Evolutionary conservation across 306 rosid genomes (phyloP), one percentile per base, ranked within the genome.

Genomic region (Rosa persica): DNA sequence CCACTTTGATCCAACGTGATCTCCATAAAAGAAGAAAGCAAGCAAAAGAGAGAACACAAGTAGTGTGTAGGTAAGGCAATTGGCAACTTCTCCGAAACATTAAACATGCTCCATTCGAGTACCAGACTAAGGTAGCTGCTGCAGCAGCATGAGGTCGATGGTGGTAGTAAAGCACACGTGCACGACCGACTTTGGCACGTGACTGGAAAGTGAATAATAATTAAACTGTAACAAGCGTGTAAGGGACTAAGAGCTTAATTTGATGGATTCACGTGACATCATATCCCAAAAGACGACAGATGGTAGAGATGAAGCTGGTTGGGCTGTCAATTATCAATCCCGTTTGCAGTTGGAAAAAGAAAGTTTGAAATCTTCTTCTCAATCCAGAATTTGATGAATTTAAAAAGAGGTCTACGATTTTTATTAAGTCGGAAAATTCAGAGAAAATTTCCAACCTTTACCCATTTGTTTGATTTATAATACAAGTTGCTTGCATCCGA

Each of bases 261-360:
- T 15, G 83, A 82, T 85, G 89, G 92, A 81, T 84, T 93, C 98
- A 93, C 86, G 93, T 93, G 98, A 91, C 79, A 72, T 75, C 74
- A 12, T 72, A 72, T 64, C 74, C 76, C 81, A 80, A 85, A 83
- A 52, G 80, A 80, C 72, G 68, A 82, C 83, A 82, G 84, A 78
- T 80, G 80, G 79, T 8, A 46, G 69, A 74, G 77, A 70, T 72
- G 76, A 77, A 73, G 55, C 62, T 70, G 73, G 95, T 85, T 87
- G 92, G 85, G 83, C 78, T 85, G 93, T 93, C 94, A 88, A 85
- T 85, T 77, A 48, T 87, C 70, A 69, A 81, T 83, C 73, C 40
- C 81, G 83, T 84, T 89, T 83, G 91, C 86, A 83, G 89, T 89
- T 90, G 93, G 83, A 81, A 80, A 86, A 81, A 80, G 81, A 58